Percentiles rank a stretch among this genome's conserved stretches.
phyloP scores from a whole-genome alignment of 345 rosid species.

The Eucalyptus virginea region DNA sequence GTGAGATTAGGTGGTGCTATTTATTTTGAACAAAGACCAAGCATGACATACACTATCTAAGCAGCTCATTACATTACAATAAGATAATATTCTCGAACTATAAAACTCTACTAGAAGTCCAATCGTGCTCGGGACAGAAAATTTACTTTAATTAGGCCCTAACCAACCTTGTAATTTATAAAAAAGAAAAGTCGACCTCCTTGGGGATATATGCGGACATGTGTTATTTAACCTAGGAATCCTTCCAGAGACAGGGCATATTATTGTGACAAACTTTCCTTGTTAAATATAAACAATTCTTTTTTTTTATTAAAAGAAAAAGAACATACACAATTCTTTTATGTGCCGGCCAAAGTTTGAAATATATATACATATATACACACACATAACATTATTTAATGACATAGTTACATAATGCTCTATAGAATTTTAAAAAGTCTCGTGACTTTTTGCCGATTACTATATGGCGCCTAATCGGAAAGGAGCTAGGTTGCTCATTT shows the following conservation, averaged over 20 bases:
- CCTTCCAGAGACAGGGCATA: not conserved
- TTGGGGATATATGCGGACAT: not conserved
- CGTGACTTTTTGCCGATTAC: not conserved
- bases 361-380: not conserved
- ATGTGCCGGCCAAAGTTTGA: not conserved
- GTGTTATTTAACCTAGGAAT: not conserved
- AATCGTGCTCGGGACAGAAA: not conserved
- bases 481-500: not conserved
- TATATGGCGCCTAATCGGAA: not conserved
- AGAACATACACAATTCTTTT: not conserved
- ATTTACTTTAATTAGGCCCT: not conserved
- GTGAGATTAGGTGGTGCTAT: not conserved
- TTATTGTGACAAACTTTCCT: not conserved
- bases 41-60: not conserved
- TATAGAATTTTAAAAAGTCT: not conserved
- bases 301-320: not conserved
- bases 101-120: not conserved
- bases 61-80: not conserved
- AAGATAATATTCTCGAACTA: not conserved
- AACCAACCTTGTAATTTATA: not conserved
- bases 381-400: not conserved
- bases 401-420: not conserved
- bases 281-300: not conserved
- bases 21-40: not conserved
- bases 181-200: not conserved